Conservation (phyloP, 225 moss, liverwort and hornwort species). For the Physcomitrellopsis africana region DNA sequence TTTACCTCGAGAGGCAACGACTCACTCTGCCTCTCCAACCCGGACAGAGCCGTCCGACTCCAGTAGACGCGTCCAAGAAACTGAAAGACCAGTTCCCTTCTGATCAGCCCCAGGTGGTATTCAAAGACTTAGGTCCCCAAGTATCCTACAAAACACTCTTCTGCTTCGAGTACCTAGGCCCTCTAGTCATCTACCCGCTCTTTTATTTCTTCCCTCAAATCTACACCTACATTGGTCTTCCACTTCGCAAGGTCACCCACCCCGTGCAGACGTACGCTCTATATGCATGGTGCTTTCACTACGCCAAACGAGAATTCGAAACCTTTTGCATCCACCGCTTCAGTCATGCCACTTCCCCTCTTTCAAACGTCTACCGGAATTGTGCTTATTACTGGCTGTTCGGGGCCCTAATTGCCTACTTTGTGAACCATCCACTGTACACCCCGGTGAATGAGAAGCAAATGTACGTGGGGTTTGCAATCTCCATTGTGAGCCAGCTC, state of each 20-base stretch:
- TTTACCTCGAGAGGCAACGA: constrained; percentile 88
- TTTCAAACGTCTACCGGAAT: constrained; percentile 88
- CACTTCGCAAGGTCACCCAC: constrained; percentile 55
- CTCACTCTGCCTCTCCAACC: constrained; percentile 77
- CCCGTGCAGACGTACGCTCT: constrained; percentile 89
- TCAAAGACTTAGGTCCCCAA: constrained; percentile 95
- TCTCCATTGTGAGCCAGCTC: constrained; percentile 72
- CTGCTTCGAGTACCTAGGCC: constrained; percentile 91
- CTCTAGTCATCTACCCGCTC: constrained; percentile 82
- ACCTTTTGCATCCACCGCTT: constrained; percentile 93
- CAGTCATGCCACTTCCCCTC: constrained; percentile 92
- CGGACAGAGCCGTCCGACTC: constrained; percentile 71
- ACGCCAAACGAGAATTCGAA: constrained; percentile 81
- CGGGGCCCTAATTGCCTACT: constrained; percentile 81
- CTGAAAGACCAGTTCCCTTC: constrained; percentile 73
- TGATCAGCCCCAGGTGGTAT: constrained; percentile 58
- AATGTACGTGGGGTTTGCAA: constrained; percentile 71
- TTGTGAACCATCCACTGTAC: constrained; percentile 92
- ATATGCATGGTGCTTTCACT: constrained; percentile 85
- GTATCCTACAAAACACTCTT: constrained; percentile 79
- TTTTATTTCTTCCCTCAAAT: constrained; percentile 84
- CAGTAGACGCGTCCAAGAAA: constrained; percentile 69
- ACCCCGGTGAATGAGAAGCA: constrained; percentile 77
- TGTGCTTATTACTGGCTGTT: constrained; percentile 90
- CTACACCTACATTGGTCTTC: constrained; percentile 76